phyloP scores from a whole-genome alignment of 148 eudicot species.

The Tetragonia tetragonoides region DNA sequence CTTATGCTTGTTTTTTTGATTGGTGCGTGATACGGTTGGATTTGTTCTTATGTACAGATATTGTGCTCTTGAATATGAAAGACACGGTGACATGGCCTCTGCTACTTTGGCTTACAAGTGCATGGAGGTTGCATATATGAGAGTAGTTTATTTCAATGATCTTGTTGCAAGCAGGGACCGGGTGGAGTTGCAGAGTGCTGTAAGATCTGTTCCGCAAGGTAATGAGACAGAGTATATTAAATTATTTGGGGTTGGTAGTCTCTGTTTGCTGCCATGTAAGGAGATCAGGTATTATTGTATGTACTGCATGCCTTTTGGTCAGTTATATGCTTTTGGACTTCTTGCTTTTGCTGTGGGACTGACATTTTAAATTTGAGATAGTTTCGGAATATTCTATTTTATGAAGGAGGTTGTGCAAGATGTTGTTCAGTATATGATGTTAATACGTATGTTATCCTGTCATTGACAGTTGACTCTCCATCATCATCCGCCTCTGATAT shows the following conservation, averaged over 20 bases:
- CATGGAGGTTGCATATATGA: slow-evolving; percentile 49
- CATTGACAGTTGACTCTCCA: slow-evolving; percentile 43
- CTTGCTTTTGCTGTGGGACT: background rate
- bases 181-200: slow-evolving; percentile 37
- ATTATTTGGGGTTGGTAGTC: background rate
- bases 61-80: slow-evolving; percentile 46
- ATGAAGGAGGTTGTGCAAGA: background rate
- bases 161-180: slow-evolving; percentile 39
- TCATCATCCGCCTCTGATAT: slow-evolving; percentile 56
- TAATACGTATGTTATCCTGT: slow-evolving; percentile 4
- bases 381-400: background rate
- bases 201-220: slow-evolving; percentile 44
- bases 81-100: slow-evolving; percentile 42
- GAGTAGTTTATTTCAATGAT: slow-evolving; percentile 39
- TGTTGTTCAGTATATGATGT: background rate
- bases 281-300: background rate
- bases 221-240: slow-evolving; percentile 13
- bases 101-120: slow-evolving; percentile 57
- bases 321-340: background rate
- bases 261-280: background rate
- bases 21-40: background rate
- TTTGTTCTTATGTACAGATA: slow-evolving; percentile 28
- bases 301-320: too few species aligned
- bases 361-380: background rate
- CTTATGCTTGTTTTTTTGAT: background rate